Conservation (phyloP, 805 yeast genomes). For the Aciculoconidium aculeatum region DNA sequence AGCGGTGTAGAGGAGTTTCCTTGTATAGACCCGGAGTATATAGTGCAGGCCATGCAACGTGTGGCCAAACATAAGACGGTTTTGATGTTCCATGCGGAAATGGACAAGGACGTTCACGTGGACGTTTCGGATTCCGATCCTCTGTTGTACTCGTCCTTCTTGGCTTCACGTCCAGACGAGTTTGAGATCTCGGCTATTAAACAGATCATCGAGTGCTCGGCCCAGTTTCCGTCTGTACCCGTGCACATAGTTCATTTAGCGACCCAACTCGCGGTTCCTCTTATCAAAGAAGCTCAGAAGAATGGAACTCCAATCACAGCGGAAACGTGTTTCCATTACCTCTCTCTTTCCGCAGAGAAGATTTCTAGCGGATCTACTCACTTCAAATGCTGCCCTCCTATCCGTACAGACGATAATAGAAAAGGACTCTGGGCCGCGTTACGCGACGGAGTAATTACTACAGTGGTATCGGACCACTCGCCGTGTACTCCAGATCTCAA, state of each 20-base stretch:
- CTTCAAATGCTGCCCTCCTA: conserved; percentile 94
- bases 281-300: conserved; percentile 59
- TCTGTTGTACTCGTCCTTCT: conserved; percentile 60
- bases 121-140: conserved; percentile 44
- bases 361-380: conserved; percentile 76
- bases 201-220: conserved; percentile 60
- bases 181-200: conserved; percentile 83
- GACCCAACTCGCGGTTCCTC: conserved; percentile 75
- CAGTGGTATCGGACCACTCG: conserved; percentile 93
- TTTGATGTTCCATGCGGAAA: conserved; percentile 91
- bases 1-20: conserved; percentile 98
- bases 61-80: conserved; percentile 63
- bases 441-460: conserved; percentile 55
- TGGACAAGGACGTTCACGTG: conserved; percentile 26
- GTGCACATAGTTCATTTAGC: conserved; percentile 90
- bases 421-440: conserved; percentile 74
- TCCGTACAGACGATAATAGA: conserved; percentile 69
- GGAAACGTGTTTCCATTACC: conserved; percentile 92
- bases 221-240: conserved; percentile 52
- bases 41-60: conserved; percentile 56
- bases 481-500: conserved; percentile 93
- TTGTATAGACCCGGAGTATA: conserved; percentile 60
- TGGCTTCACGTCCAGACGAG: conserved; percentile 82
- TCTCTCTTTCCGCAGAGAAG: conserved; percentile 69
- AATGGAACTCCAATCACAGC: conserved; percentile 63